Evolutionary conservation across 768 basidiomycete genomes (phyloP), one percentile per base, ranked within the genome.

Genomic region (Lentinula guzmanii): DNA sequence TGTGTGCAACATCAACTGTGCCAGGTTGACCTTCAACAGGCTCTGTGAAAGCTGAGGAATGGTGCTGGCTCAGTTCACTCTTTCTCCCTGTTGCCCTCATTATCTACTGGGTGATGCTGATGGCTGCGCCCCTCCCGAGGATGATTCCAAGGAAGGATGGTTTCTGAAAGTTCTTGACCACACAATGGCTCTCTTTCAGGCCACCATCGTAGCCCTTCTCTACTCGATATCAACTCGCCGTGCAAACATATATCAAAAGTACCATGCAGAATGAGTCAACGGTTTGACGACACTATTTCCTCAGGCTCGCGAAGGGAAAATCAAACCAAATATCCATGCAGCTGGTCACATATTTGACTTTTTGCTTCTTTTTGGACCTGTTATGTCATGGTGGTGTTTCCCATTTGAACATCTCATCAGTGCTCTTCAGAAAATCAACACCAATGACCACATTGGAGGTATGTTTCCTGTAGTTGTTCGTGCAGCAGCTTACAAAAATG

Each of bases 351-450:
- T 75, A 11, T 61, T 70, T 5, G 66, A 77, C 33, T 72, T 72
- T 45, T 61, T 75, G 1, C 33, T 34, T 24, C 24, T 24, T 24
- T 24, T 24, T 24, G 24, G 24, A 24, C 24, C 24, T 24, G 24
- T 24, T 24, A 11, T n/a, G 24, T 70, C 69, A 0, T 79, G 77
- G 79, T 78, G 73, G 74, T 68, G 65, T 16, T 78, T 76, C 61
- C 74, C 74, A 0, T 77, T 76, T 60, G 74, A 79, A 62, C 63
- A 66, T 0, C 59, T 74, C 5, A 78, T 79, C 52, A 72, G 77
- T 1, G 69, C 64, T 41, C 62, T 79, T 1, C 76, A 80, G 46
- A 50, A 63, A 2, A 66, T 77, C 10, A 51, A 64, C 2, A 74
- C 64, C 0, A 80, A 79, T 60, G 58, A 50, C 24, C 58, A 60